A percentile compares a stretch with the other conserved stretches of the same genome.
Evolutionary conservation across 2,329 filamentous ascomycete species (phyloP).

Genomic region (Sarocladium brachiariae): DNA sequence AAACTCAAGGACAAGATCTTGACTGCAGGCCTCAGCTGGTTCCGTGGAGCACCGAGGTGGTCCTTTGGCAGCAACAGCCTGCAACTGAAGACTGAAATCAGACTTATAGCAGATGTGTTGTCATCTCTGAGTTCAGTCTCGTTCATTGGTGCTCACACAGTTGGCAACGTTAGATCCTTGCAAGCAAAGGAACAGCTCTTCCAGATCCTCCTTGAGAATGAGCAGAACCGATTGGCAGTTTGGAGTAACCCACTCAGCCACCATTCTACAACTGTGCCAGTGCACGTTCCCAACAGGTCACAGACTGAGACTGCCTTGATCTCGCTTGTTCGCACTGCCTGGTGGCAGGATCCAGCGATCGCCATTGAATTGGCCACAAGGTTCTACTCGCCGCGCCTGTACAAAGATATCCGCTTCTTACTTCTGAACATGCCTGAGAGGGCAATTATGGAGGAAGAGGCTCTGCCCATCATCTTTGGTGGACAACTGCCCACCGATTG

Average conservation of each 20-base stretch:
- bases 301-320: constrained; percentile 41
- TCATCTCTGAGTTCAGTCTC: constrained; percentile 57
- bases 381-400: constrained; percentile 68
- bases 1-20: constrained; percentile 83
- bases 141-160: constrained; percentile 46
- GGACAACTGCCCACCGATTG: constrained; percentile 71
- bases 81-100: constrained; percentile 88
- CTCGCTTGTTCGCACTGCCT: constrained; percentile 71
- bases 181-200: constrained; percentile 80
- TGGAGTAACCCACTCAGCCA: constrained; percentile 81
- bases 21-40: constrained; percentile 84
- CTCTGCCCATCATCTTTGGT: constrained; percentile 75
- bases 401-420: constrained; percentile 69
- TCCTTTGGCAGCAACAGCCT: constrained; percentile 92
- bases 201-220: constrained; percentile 71
- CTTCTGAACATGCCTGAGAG: constrained; percentile 79
- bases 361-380: constrained; percentile 79
- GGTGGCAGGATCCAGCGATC: constrained; percentile 76
- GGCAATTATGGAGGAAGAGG: constrained; percentile 73
- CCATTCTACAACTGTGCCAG: constrained; percentile 22
- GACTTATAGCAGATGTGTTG: constrained; percentile 70
- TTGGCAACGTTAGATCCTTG: constrained; percentile 56
- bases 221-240: constrained; percentile 74
- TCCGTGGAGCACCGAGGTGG: constrained; percentile 76
- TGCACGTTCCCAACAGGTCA: constrained; percentile 33